Percentiles rank a stretch among this genome's conserved stretches.
phyloP scores from a whole-genome alignment of 495 filamentous ascomycete species.

The Hypomontagnella submonticulosa region DNA sequence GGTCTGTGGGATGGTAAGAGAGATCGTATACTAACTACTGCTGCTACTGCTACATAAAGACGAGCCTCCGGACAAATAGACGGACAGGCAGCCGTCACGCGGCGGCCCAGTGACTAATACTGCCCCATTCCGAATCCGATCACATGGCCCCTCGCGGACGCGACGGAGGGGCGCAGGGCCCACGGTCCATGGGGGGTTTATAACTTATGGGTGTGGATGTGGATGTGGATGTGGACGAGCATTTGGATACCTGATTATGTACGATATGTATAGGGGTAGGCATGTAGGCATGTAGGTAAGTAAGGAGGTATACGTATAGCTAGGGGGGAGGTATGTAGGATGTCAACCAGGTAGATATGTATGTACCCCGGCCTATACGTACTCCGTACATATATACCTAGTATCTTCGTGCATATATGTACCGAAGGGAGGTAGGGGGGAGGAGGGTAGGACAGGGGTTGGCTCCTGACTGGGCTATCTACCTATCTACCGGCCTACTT shows the following conservation, averaged over 20 bases:
- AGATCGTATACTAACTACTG: too few species aligned
- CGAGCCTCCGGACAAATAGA: slow-evolving; percentile 1
- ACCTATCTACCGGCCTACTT: slow-evolving; percentile 11
- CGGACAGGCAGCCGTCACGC: slow-evolving; percentile 33
- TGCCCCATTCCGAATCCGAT: slow-evolving; percentile 29
- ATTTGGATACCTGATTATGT: too few species aligned
- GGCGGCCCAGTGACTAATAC: slow-evolving; percentile 37
- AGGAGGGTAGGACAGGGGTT: slow-evolving; percentile 12
- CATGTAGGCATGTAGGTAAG: slow-evolving; percentile 7
- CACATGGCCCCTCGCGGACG: slow-evolving; percentile 41
- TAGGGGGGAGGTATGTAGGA: neutral
- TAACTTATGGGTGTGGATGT: slow-evolving; percentile 14
- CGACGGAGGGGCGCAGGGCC: slow-evolving; percentile 37
- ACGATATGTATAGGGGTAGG: too few species aligned
- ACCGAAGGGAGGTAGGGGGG: neutral
- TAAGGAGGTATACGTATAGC: neutral
- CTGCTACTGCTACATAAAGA: neutral
- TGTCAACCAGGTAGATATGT: too few species aligned
- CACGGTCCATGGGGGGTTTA: slow-evolving; percentile 14
- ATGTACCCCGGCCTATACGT: neutral
- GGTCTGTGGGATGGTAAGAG: too few species aligned
- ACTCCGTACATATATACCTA: slow-evolving; percentile 9
- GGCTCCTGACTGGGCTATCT: slow-evolving; percentile 7
- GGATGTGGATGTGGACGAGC: too few species aligned
- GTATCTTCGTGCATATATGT: neutral